Base-by-base conservation (phyloP, 352 stramenopile genomes). In the Phytophthora cajani region DNA sequence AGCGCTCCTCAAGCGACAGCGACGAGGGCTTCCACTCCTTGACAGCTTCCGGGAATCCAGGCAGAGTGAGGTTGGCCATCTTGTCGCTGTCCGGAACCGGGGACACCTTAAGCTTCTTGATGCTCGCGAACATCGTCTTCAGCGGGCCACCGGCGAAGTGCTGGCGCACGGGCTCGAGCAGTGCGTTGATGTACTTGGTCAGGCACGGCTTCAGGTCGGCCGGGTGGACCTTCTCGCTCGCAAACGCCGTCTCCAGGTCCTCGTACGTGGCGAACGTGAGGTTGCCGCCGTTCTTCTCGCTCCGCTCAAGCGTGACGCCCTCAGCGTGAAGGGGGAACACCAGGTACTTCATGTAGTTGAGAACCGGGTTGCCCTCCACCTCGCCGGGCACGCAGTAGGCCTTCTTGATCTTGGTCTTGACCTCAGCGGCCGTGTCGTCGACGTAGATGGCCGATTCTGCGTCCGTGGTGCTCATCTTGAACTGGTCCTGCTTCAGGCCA, bases 391-490 rank as follows among this genome's bases (percentile, higher is more conserved):
- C 97, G 65, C 98, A 99, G 77, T 98, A 99, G 10, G 97, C 97
- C 79, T 99, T 99, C 80, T 99, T 99, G 75, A 99, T 97, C 82
- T 99, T 99, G 62, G 87, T 89, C 78, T 98, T 98, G 56, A 98
- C 92, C 71, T 98, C 95, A 6, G 94, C 92, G 16, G 79, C 80
- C 16, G 90, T 92, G 84, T 99, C 97, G 75, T 99, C 97, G 85
- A 99, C 98, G 79, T 99, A 99, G 68, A 99, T 98, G 32, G 93
- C 93, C 50, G 88, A 98, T 82, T 99, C 97, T 12, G 97, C 94
- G 90, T 99, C 97, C 53, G 92, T 98, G 80, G 99, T 99, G 74
- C 85, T 98, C 98, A 99, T 99, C 88, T 99, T 99, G 75, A 98
- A 93, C 85, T 99, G 97, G 16, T 98, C 98, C 76, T 98, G 96